These are phyloP conservation scores for Neurospora sp. DNA, from an alignment of 2,329 filamentous ascomycete genomes.

Conservation along the genomic window DNA sequence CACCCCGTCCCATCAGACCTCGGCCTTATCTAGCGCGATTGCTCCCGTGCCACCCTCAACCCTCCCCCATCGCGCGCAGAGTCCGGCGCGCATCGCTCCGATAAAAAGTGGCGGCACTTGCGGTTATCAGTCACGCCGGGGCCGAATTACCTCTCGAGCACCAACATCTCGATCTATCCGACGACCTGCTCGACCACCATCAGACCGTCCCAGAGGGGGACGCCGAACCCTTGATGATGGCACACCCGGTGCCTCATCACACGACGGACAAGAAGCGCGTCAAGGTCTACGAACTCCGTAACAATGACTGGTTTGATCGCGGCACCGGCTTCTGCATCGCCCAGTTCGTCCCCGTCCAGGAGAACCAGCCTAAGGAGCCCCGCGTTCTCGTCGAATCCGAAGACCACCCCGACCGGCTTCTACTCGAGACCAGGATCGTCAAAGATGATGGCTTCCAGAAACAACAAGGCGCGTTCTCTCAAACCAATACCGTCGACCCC, in stretches of 20 bases:
- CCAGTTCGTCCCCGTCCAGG: slow-evolving; percentile 54
- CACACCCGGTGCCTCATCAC: slow-evolving; percentile 61
- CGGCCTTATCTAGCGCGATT: not conserved
- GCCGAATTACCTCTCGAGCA: slow-evolving; percentile 45
- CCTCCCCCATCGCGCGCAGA: not conserved
- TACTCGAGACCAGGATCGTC: slow-evolving; percentile 81
- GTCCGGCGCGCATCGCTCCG: slow-evolving; percentile 20
- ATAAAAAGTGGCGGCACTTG: slow-evolving; percentile 44
- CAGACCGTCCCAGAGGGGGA: slow-evolving; percentile 42
- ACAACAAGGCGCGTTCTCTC: slow-evolving; percentile 65
- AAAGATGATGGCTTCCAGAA: slow-evolving; percentile 97
- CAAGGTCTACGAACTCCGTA: slow-evolving; percentile 97
- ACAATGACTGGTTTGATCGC: slow-evolving; percentile 98
- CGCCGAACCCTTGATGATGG: slow-evolving; percentile 57
- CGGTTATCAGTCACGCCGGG: slow-evolving; percentile 42
- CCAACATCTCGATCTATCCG: slow-evolving; percentile 48
- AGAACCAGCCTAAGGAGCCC: slow-evolving; percentile 63
- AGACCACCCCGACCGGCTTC: slow-evolving; percentile 71
- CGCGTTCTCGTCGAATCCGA: slow-evolving; percentile 88
- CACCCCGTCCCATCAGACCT: not conserved
- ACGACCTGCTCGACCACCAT: slow-evolving; percentile 40
- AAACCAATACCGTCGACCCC: not conserved
- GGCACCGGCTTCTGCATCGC: slow-evolving; percentile 93
- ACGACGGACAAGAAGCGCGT: slow-evolving; percentile 65
- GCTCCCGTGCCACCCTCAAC: not conserved